phyloP scores from a whole-genome alignment of 169 alveolate genomes.

The Eimeria necatrix region DNA sequence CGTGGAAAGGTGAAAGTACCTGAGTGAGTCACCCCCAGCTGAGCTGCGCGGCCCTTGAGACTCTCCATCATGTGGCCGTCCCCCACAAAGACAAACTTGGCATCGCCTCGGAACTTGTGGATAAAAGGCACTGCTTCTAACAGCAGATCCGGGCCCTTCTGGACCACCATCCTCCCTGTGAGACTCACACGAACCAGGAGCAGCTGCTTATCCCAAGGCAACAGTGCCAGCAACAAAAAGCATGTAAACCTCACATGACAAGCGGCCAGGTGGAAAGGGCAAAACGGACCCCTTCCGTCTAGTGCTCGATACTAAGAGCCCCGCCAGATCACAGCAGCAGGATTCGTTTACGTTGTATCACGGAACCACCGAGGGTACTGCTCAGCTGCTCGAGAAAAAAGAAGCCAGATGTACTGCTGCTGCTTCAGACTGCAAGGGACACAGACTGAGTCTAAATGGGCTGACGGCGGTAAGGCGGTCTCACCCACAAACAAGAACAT shows the following conservation, averaged over 20 bases:
- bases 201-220: background rate
- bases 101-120: slow-evolving; percentile 84
- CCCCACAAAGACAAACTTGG: slow-evolving; percentile 89
- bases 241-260: no score
- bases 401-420: no score
- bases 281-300: no score
- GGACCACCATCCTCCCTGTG: slow-evolving; percentile 87
- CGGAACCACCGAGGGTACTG: no score
- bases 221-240: background rate
- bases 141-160: slow-evolving; percentile 89
- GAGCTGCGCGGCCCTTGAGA: slow-evolving; percentile 86
- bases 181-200: background rate
- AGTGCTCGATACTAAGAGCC: no score
- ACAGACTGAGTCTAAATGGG: no score
- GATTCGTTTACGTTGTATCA: no score
- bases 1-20: background rate
- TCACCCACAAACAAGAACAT: slow-evolving; percentile 88
- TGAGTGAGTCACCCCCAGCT: slow-evolving; percentile 83
- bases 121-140: slow-evolving; percentile 86
- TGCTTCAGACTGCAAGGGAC: no score
- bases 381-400: no score
- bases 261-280: no score
- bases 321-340: no score
- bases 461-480: background rate
- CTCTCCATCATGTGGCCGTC: slow-evolving; percentile 89